Conservation (phyloP, 2,329 filamentous ascomycete species). For the Penicillium sp. region DNA sequence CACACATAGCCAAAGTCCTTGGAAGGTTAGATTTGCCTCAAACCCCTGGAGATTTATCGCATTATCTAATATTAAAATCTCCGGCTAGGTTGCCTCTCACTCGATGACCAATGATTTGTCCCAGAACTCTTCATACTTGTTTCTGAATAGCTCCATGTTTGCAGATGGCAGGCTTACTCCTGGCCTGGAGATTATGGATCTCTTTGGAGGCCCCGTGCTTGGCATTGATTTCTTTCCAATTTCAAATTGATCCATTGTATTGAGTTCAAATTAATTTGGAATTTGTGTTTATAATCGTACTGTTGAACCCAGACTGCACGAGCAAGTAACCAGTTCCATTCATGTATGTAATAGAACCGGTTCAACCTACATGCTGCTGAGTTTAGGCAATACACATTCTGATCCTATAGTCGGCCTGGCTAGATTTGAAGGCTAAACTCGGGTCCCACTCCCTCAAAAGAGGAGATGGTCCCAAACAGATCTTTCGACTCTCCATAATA, state of each 20-base stretch:
- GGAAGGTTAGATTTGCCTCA: neutral
- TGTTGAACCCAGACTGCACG: too few species aligned
- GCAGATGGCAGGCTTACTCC: neutral
- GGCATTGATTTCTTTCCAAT: neutral
- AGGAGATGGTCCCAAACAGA: neutral
- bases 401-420: neutral
- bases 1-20: neutral
- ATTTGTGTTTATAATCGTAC: neutral
- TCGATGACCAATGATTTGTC: neutral
- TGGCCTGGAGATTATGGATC: neutral
- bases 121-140: neutral
- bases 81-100: neutral
- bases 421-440: constrained; percentile 1
- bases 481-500: neutral
- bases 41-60: neutral
- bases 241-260: neutral
- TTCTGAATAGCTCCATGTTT: neutral
- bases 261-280: neutral
- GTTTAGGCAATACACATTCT: neutral
- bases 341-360: too few species aligned
- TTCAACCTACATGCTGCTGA: neutral
- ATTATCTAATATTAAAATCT: neutral
- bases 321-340: too few species aligned
- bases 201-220: neutral
- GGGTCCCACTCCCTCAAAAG: neutral